phyloP scores from a whole-genome alignment of 495 filamentous ascomycete species.

The Penicillium longicatenatum region DNA sequence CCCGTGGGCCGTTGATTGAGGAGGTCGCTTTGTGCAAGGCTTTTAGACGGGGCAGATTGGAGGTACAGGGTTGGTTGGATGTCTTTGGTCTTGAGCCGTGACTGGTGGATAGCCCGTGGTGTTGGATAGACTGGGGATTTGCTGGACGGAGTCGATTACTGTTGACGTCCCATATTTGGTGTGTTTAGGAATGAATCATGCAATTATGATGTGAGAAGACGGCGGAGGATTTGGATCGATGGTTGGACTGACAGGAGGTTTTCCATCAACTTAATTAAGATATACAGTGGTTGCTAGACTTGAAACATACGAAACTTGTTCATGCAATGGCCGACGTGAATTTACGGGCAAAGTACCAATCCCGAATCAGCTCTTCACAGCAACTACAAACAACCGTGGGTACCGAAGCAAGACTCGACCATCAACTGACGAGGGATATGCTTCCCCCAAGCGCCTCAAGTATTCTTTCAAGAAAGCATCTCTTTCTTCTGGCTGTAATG shows the following conservation, averaged over 20 bases:
- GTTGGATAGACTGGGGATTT: background rate
- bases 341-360: too few species aligned
- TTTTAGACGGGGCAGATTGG: too few species aligned
- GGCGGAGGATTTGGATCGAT: background rate
- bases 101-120: background rate
- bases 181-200: background rate
- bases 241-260: background rate
- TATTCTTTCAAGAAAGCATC: slow-evolving; percentile 45
- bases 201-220: background rate
- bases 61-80: too few species aligned
- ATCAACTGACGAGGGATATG: slow-evolving; percentile 41
- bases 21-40: too few species aligned
- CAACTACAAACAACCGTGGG: slow-evolving; percentile 52
- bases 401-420: slow-evolving; percentile 50
- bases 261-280: background rate
- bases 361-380: slow-evolving; percentile 31
- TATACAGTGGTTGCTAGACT: background rate
- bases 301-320: background rate
- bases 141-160: background rate
- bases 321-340: too few species aligned
- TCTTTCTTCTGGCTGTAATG: slow-evolving; percentile 34
- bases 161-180: background rate
- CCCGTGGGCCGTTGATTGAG: too few species aligned
- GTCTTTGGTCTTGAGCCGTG: too few species aligned
- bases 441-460: slow-evolving; percentile 33